phyloP scores from a whole-genome alignment of 805 yeast species.

The Ogataea neopini region DNA sequence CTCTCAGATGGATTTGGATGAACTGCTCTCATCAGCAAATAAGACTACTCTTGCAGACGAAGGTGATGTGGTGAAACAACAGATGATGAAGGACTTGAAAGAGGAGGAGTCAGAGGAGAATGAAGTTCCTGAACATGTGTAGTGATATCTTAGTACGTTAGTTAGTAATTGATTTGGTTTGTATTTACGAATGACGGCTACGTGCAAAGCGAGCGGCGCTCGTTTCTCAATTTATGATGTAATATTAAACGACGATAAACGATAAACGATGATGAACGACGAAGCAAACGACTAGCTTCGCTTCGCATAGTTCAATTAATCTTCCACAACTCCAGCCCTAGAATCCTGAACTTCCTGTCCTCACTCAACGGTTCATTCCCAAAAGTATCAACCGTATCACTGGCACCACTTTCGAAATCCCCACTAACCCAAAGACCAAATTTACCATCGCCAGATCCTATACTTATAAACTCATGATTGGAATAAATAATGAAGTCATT shows the following conservation, averaged over 20 bases:
- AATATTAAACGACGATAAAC: too few species aligned
- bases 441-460: conserved; percentile 92
- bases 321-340: conserved; percentile 85
- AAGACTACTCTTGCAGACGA: conserved; percentile 2
- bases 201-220: too few species aligned
- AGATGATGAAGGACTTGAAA: conserved; percentile 13
- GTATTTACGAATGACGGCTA: too few species aligned
- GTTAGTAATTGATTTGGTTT: too few species aligned
- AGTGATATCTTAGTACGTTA: too few species aligned
- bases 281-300: background rate
- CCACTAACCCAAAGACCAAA: conserved; percentile 90
- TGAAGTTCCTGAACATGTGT: background rate
- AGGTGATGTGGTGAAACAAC: conserved; percentile 7
- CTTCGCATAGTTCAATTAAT: conserved; percentile 39
- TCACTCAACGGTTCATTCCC: conserved; percentile 74
- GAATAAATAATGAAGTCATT: conserved; percentile 87
- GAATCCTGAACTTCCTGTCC: conserved; percentile 63
- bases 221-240: too few species aligned
- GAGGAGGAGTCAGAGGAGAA: conserved; percentile 13
- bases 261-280: too few species aligned
- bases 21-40: conserved; percentile 2
- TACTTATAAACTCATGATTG: conserved; percentile 69
- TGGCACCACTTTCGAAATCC: conserved; percentile 71
- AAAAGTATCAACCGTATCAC: conserved; percentile 78
- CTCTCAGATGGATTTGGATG: conserved; percentile 21